Evolutionary conservation across 148 eudicot species (phyloP).

Genomic region (Amaranthus palmeri): DNA sequence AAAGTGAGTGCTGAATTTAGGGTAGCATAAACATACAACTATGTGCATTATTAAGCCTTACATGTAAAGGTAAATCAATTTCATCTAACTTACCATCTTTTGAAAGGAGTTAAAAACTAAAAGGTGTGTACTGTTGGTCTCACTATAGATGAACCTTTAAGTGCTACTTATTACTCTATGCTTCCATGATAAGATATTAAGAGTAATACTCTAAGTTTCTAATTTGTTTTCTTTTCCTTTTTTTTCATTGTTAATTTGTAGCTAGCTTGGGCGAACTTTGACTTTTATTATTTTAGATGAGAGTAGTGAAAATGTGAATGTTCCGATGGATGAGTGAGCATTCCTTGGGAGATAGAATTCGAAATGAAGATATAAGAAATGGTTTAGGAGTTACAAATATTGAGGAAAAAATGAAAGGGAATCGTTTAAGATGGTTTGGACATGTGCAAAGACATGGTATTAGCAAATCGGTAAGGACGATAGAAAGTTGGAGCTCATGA

Average conservation of each 20-base stretch:
- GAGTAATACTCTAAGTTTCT: neutral
- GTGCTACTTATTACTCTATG: neutral
- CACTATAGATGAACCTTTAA: no score
- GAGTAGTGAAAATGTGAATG: neutral
- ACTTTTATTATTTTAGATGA: neutral
- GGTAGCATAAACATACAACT: neutral
- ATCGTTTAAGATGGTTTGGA: no score
- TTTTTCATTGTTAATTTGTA: neutral
- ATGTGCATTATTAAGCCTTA: neutral
- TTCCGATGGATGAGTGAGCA: no score
- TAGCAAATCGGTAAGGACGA: no score
- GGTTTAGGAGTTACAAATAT: no score
- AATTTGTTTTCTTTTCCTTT: neutral
- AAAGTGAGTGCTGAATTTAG: neutral
- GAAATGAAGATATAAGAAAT: no score
- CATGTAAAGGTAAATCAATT: neutral
- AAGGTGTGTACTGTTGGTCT: neutral
- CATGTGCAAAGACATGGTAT: no score
- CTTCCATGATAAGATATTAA: neutral
- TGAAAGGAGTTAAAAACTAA: neutral
- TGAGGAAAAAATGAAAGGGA: no score
- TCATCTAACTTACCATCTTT: neutral
- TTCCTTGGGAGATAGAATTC: no score
- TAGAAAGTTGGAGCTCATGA: no score
- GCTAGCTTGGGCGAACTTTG: no score